Conservation (phyloP, 2,329 filamentous ascomycete genomes). For the Verruconis gallopava region DNA sequence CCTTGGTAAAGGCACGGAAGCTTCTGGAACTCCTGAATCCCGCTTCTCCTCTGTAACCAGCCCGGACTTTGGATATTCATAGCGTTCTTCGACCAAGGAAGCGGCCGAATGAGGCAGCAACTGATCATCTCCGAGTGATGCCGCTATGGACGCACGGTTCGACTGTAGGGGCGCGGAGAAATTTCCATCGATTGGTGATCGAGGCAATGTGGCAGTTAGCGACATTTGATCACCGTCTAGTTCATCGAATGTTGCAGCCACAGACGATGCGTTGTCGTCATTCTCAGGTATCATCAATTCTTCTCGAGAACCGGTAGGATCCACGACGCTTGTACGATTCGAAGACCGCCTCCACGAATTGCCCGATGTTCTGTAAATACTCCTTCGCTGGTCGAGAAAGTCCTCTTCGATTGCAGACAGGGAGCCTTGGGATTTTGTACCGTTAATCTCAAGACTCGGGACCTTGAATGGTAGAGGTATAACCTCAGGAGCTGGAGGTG, state of each 20-base stretch:
- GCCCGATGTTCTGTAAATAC: conserved; percentile 14
- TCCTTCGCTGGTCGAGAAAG: conserved; percentile 15
- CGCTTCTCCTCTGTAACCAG: background rate
- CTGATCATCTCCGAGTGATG: background rate
- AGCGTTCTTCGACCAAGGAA: background rate
- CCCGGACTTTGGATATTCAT: background rate
- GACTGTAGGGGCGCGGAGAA: conserved; percentile 9
- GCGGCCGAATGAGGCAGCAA: background rate
- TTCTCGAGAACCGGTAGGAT: conserved; percentile 22
- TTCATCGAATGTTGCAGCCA: conserved; percentile 46
- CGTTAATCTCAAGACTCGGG: conserved; percentile 32
- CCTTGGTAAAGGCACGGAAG: background rate
- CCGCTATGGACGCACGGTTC: conserved; percentile 6
- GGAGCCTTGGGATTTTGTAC: conserved; percentile 35
- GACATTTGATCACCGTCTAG: conserved; percentile 37
- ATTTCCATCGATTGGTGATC: conserved; percentile 16
- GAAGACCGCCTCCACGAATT: conserved; percentile 3
- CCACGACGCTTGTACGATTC: background rate
- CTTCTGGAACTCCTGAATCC: background rate
- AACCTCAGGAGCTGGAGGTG: conserved; percentile 38
- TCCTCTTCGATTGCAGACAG: conserved; percentile 41
- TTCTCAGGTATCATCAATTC: conserved; percentile 22
- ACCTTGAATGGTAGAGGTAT: conserved; percentile 55
- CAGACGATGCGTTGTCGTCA: conserved; percentile 33
- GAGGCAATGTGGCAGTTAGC: conserved; percentile 17